These are phyloP conservation scores for Pleurotus cornucopiae DNA, from an alignment of 768 basidiomycete species.

Conservation along the genomic window DNA sequence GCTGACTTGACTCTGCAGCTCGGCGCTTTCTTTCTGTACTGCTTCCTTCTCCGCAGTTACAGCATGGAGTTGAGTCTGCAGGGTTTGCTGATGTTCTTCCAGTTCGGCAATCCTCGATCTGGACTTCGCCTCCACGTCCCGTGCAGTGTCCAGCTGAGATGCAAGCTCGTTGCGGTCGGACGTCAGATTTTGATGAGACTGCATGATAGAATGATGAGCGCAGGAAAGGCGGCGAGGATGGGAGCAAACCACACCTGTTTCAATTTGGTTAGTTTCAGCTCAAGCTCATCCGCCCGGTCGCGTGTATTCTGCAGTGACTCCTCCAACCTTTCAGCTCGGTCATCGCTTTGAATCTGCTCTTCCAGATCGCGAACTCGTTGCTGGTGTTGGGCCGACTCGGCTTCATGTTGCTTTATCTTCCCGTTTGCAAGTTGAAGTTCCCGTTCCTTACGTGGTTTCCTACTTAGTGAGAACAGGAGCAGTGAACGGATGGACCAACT, in stretches of 20 bases:
- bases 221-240: neutral
- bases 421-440: conserved; percentile 65
- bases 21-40: conserved; percentile 45
- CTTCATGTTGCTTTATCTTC: conserved; percentile 46
- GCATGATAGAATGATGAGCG: conserved; percentile 3
- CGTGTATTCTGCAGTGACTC: conserved; percentile 72
- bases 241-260: conserved; percentile 53
- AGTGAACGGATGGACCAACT: conserved; percentile 23
- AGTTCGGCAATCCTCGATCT: conserved; percentile 43
- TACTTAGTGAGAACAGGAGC: neutral
- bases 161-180: conserved; percentile 57
- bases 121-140: conserved; percentile 44
- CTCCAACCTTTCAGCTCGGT: conserved; percentile 73
- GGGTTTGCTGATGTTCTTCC: conserved; percentile 29
- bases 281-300: conserved; percentile 78
- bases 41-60: conserved; percentile 42
- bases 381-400: conserved; percentile 49
- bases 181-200: conserved; percentile 59
- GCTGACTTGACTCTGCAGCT: conserved; percentile 43
- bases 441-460: conserved; percentile 52
- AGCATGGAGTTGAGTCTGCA: conserved; percentile 39
- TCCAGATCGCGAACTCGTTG: conserved; percentile 67
- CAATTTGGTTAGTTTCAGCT: conserved; percentile 74
- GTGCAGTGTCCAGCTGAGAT: conserved; percentile 35
- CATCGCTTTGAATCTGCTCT: conserved; percentile 81